Conservation (phyloP, 1,284 basidiomycete genomes). For the Trametes pubescens region DNA sequence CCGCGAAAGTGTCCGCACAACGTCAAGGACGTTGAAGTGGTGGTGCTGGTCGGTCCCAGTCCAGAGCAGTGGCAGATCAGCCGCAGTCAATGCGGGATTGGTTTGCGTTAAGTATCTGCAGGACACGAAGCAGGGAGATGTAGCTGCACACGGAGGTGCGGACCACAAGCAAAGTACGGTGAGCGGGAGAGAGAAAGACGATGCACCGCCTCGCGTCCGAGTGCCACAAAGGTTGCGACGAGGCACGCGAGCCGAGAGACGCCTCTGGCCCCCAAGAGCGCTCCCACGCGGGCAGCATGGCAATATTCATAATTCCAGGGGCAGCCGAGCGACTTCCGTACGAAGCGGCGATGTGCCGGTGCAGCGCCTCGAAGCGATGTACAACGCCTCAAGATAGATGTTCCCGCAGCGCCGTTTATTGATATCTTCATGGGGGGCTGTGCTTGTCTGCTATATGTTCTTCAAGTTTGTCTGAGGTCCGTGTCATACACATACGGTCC, state of each 20-base stretch:
- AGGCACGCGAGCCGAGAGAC: conserved; percentile 5
- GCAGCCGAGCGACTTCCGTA: background rate
- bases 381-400: background rate
- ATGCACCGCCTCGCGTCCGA: conserved; percentile 2
- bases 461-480: background rate
- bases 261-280: background rate
- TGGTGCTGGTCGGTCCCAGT: too few species aligned
- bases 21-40: too few species aligned
- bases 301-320: too few species aligned
- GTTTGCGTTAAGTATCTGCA: background rate
- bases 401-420: background rate
- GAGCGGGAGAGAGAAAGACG: conserved; percentile 2
- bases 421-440: conserved; percentile 9
- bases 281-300: conserved; percentile 1
- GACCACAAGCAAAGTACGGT: background rate
- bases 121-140: background rate
- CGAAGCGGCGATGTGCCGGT: background rate
- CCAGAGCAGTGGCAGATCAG: background rate
- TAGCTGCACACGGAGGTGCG: background rate
- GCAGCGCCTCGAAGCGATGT: background rate
- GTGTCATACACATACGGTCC: background rate
- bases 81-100: conserved; percentile 14
- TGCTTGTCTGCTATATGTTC: background rate
- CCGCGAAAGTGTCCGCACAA: background rate
- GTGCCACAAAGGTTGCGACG: conserved; percentile 4